Evolutionary conservation across 2,329 filamentous ascomycete species (phyloP).

Genomic region (Paecilomyces fulvus): DNA sequence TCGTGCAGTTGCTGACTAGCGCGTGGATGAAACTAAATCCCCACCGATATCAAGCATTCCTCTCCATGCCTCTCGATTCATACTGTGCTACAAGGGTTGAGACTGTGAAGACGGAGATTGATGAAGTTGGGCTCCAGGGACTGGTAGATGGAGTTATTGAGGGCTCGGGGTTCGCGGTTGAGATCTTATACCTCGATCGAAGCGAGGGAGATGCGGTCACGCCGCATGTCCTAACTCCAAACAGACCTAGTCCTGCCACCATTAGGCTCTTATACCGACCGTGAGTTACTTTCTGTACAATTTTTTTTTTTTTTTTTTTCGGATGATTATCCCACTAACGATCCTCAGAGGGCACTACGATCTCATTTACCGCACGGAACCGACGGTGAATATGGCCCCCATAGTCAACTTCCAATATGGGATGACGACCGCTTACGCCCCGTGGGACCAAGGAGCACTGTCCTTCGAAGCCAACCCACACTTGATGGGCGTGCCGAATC

Average conservation of each 20-base stretch:
- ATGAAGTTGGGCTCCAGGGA: constrained; percentile 74
- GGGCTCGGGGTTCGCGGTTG: constrained; percentile 68
- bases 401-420: constrained; percentile 35
- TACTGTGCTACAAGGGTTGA: constrained; percentile 68
- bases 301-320: too few relatives aligned
- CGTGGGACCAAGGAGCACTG: constrained; percentile 30
- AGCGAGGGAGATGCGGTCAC: constrained; percentile 68
- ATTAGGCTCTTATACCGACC: constrained; percentile 60
- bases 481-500: constrained; percentile 32
- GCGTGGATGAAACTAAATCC: constrained; percentile 73
- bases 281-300: constrained; percentile 34
- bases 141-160: constrained; percentile 72
- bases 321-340: background rate
- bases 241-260: constrained; percentile 46
- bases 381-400: constrained; percentile 27
- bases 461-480: constrained; percentile 32
- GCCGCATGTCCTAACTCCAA: constrained; percentile 32
- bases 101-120: constrained; percentile 72
- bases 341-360: constrained; percentile 72
- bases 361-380: constrained; percentile 67
- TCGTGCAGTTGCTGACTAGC: constrained; percentile 64
- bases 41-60: constrained; percentile 62
- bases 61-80: constrained; percentile 54
- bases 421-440: constrained; percentile 29
- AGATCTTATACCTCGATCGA: constrained; percentile 85